Evolutionary conservation across 1,284 basidiomycete genomes (phyloP).

Genomic region (Heterobasidion occidentale): DNA sequence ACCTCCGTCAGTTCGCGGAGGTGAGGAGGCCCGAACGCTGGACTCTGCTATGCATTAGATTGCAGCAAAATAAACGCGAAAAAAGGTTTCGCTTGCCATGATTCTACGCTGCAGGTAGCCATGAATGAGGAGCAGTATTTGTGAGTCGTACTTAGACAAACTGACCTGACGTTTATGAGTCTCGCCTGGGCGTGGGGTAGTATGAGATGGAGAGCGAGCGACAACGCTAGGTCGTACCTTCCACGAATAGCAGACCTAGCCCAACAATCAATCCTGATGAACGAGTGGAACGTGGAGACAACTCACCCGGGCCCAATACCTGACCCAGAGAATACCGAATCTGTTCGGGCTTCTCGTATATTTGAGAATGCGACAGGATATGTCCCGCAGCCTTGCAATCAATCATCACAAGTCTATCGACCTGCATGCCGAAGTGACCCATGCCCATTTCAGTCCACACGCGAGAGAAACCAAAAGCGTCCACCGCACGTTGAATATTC

Average conservation of each 20-base stretch:
- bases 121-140: background rate
- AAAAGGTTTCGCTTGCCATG: background rate
- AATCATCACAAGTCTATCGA: conserved; percentile 33
- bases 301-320: conserved; percentile 35
- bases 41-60: conserved; percentile 15
- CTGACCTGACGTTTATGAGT: conserved; percentile 41
- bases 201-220: background rate
- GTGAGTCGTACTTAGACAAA: background rate
- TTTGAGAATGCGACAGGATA: conserved; percentile 35
- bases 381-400: conserved; percentile 45
- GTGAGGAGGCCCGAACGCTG: conserved; percentile 24
- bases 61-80: background rate
- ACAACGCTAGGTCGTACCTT: conserved; percentile 19
- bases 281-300: too few relatives aligned
- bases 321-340: conserved; percentile 26
- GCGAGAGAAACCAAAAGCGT: background rate
- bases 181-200: conserved; percentile 14
- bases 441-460: background rate
- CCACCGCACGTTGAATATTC: conserved; percentile 35
- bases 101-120: background rate
- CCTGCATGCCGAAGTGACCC: conserved; percentile 17
- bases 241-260: conserved; percentile 32
- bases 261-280: too few relatives aligned
- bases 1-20: conserved; percentile 23
- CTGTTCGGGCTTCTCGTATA: conserved; percentile 36